These are phyloP conservation scores for Diaporthe sp. DNA, from an alignment of 2,329 filamentous ascomycete species.

Conservation along the genomic window DNA sequence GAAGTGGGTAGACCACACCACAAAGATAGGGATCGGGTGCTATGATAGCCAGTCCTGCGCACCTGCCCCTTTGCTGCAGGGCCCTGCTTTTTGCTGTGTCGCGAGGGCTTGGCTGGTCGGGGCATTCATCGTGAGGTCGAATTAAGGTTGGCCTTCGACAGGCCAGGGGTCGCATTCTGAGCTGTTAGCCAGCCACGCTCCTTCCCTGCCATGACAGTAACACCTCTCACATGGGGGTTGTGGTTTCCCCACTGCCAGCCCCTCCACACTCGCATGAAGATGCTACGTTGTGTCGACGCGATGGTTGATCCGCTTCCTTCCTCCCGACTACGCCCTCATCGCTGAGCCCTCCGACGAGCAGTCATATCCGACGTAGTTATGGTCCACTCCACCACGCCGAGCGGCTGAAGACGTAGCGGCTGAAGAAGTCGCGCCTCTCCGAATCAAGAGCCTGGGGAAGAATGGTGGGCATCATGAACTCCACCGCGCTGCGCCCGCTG, in stretches of 20 bases:
- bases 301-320: background rate
- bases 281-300: background rate
- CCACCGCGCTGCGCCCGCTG: conserved; percentile 6
- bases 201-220: background rate
- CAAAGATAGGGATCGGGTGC: background rate
- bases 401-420: background rate
- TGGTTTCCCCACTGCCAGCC: background rate
- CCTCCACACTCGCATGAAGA: conserved; percentile 1
- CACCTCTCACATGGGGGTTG: background rate
- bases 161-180: background rate
- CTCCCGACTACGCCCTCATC: background rate
- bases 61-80: background rate
- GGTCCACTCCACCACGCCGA: background rate
- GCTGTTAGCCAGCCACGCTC: conserved; percentile 18
- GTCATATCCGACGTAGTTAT: background rate
- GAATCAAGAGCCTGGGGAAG: no score
- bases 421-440: background rate
- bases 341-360: background rate
- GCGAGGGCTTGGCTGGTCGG: background rate
- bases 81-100: background rate
- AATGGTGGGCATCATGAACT: background rate
- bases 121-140: conserved; percentile 4
- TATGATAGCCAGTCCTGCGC: background rate
- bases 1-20: background rate
- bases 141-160: conserved; percentile 22